These are phyloP conservation scores for Metarhizium rileyi DNA, from an alignment of 2,329 filamentous ascomycete species.

Conservation along the genomic window DNA sequence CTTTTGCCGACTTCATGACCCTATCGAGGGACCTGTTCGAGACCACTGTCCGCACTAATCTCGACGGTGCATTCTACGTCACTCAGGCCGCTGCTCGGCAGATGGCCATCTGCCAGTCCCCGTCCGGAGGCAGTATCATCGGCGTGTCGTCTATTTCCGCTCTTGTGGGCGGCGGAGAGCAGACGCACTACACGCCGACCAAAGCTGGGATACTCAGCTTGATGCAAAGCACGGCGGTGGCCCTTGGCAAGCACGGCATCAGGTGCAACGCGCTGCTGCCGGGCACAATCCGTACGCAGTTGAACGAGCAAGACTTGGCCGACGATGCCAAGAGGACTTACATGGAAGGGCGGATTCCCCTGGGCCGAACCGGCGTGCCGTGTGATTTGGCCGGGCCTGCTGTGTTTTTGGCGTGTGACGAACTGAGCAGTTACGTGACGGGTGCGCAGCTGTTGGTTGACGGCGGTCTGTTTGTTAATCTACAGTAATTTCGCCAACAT, in stretches of 20 bases:
- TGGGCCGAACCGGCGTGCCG: conserved; percentile 64
- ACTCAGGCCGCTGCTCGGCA: conserved; percentile 77
- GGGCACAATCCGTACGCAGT: conserved; percentile 72
- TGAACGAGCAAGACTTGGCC: conserved; percentile 75
- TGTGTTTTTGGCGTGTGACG: conserved; percentile 72
- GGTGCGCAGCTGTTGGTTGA: conserved; percentile 80
- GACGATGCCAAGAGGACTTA: conserved; percentile 62
- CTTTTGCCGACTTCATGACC: conserved; percentile 77
- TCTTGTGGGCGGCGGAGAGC: conserved; percentile 66
- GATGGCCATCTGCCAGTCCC: conserved; percentile 56
- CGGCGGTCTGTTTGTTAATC: conserved; percentile 80
- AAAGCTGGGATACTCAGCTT: conserved; percentile 74
- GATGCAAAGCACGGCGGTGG: conserved; percentile 76
- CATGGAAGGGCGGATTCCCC: conserved; percentile 72
- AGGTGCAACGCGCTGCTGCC: conserved; percentile 77
- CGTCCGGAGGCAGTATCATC: conserved; percentile 70
- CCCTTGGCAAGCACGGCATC: conserved; percentile 65
- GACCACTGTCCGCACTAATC: conserved; percentile 67
- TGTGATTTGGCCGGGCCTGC: conserved; percentile 74
- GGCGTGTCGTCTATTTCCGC: conserved; percentile 65
- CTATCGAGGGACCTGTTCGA: conserved; percentile 61
- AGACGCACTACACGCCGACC: conserved; percentile 82
- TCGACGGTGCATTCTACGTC: conserved; percentile 80
- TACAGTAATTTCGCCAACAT: conserved; percentile 65
- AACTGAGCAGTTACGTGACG: conserved; percentile 71